phyloP scores from a whole-genome alignment of 768 basidiomycete genomes.

The Leucosporidium scottii region DNA sequence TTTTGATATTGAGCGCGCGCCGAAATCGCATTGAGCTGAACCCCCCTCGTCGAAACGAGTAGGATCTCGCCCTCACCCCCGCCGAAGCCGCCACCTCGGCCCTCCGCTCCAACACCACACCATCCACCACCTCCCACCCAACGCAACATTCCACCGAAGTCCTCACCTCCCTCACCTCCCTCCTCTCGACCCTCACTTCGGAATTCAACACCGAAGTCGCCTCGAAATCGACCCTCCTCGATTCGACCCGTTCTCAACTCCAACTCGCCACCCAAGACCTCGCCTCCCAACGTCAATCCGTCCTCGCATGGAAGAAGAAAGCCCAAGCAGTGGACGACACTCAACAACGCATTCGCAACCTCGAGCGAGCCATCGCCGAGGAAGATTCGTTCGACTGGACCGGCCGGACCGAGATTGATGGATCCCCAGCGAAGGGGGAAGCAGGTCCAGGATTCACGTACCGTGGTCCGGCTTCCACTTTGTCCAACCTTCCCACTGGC shows the following conservation, averaged over 20 bases:
- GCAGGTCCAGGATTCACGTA: slow-evolving; percentile 55
- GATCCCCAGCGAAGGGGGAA: slow-evolving; percentile 41
- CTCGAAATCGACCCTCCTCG: slow-evolving; percentile 77
- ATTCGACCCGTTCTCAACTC: slow-evolving; percentile 76
- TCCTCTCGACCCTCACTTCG: slow-evolving; percentile 68
- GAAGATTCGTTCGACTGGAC: slow-evolving; percentile 87
- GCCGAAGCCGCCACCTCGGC: slow-evolving; percentile 58
- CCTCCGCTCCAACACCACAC: not conserved
- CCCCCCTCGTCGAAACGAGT: slow-evolving; percentile 41
- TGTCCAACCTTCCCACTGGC: slow-evolving; percentile 59
- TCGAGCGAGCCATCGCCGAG: slow-evolving; percentile 66
- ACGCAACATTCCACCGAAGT: slow-evolving; percentile 79
- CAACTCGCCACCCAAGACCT: slow-evolving; percentile 83
- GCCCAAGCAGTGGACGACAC: slow-evolving; percentile 74
- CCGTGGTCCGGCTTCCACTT: slow-evolving; percentile 60
- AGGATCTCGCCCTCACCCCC: slow-evolving; percentile 69
- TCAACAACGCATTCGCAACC: slow-evolving; percentile 70
- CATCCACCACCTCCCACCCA: slow-evolving; percentile 44
- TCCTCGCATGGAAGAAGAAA: slow-evolving; percentile 64
- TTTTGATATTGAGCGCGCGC: too few relatives aligned
- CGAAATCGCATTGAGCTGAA: slow-evolving; percentile 22
- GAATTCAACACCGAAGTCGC: slow-evolving; percentile 81
- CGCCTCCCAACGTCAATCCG: slow-evolving; percentile 74
- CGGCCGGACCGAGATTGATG: slow-evolving; percentile 56
- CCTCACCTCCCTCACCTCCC: slow-evolving; percentile 72